Base-by-base conservation (phyloP, 2,329 filamentous ascomycete genomes). In the Fusarium bulbicola region DNA sequence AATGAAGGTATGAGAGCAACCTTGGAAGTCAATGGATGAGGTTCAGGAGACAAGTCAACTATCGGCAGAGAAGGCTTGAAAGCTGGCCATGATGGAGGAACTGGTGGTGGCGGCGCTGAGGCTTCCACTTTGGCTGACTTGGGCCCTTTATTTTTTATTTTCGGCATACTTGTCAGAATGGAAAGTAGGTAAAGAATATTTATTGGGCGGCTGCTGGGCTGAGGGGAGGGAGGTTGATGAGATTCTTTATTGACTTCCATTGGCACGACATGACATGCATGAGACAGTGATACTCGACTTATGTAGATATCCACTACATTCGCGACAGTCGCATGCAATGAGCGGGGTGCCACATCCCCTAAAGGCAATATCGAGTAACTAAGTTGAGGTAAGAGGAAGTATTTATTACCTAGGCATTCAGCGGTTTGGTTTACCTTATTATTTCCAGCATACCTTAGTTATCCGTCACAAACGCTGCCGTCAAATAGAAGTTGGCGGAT, bases 1-100 rank as follows among this genome's bases (percentile, higher is more conserved):
- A 97, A 92, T 69, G 90, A 92, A 5, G 89, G 87, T 64, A 96
- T 86, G 8, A 93, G 88, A 54, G 95, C 84, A 58, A 97, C 93
- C 78, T 95, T 94, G 20, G 84, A 79, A 20, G 84, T 83, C 34
- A 75, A 63, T 8, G 85, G 81, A 47, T 89, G 84, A 1, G 89
- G 84, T 37, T 90, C 85, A 34, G 93, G 85, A 13, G 81, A 79
- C 20, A 97, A 89, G 74, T 92, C 88, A 52, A 87, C 84, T 49
- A 92, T 83, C 50, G 93, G 92, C 47, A 95, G 82, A 15, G 91
- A 81, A 21, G 94, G 93, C 72, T 87, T 89, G 80, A 97, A 90
- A 28, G 85, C 82, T 40, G 94, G 93, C 94, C 94, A 95, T 53
- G 88, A 88, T 43, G 76, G 76, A 34, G 60, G 28, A 63, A 64